phyloP scores from a whole-genome alignment of 2,329 filamentous ascomycete species.

The Diplodia intermedia region DNA sequence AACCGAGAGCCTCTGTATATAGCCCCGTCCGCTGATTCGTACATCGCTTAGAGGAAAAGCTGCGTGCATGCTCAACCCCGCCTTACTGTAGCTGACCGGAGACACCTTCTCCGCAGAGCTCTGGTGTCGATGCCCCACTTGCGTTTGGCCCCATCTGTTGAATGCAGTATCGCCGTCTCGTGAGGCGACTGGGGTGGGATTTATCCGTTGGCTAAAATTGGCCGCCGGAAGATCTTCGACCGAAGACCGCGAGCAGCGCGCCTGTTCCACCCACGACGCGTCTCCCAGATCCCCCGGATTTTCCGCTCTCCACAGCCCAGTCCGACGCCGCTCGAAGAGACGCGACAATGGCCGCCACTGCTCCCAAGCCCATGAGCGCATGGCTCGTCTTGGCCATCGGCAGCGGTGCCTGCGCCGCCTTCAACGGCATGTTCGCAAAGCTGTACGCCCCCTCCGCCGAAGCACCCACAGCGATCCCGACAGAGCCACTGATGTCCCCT shows the following conservation, averaged over 20 bases:
- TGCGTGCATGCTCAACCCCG: neutral
- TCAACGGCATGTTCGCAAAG: conserved; percentile 85
- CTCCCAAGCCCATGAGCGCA: conserved; percentile 36
- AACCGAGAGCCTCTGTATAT: neutral
- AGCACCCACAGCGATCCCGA: neutral
- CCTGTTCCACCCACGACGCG: neutral
- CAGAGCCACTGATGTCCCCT: neutral
- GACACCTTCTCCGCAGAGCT: conserved; percentile 18
- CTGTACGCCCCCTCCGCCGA: conserved; percentile 59
- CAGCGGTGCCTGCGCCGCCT: conserved; percentile 78
- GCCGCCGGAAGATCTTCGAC: conserved; percentile 19
- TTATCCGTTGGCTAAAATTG: conserved; percentile 19
- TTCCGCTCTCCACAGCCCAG: conserved; percentile 1
- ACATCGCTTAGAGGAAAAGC: neutral
- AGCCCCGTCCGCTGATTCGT: conserved; percentile 1
- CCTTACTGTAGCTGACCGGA: conserved; percentile 13
- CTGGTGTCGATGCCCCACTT: neutral
- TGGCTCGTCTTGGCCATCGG: conserved; percentile 72
- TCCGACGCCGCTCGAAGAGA: too few relatives aligned
- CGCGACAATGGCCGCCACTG: neutral
- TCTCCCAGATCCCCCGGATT: conserved; percentile 2
- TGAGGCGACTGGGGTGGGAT: neutral
- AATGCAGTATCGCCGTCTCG: neutral
- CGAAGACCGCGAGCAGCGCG: neutral
- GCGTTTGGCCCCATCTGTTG: neutral